Conservation (phyloP, 805 yeast genomes). For the Cyberlindnera mycetangii region DNA sequence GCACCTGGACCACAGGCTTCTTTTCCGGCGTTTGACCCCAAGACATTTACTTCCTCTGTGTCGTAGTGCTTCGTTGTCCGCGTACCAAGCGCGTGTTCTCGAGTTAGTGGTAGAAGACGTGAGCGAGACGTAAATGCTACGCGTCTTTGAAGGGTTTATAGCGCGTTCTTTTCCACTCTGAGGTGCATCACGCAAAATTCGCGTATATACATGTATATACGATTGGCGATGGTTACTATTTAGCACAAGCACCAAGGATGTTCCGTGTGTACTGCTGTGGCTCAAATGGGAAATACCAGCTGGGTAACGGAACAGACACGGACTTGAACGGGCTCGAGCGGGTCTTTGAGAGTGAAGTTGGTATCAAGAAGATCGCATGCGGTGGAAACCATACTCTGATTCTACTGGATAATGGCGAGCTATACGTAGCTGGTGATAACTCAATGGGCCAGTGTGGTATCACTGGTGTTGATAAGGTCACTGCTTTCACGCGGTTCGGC, state of each 20-base stretch:
- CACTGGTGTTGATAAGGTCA: slow-evolving; percentile 10
- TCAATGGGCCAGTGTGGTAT: slow-evolving; percentile 52
- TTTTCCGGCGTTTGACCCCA: slow-evolving; percentile 24
- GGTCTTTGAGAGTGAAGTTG: slow-evolving; percentile 12
- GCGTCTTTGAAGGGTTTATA: background rate
- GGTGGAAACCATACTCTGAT: slow-evolving; percentile 89
- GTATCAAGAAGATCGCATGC: slow-evolving; percentile 49
- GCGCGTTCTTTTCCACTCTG: background rate
- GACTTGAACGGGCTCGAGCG: slow-evolving; percentile 40
- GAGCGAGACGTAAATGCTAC: no score
- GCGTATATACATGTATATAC: no score
- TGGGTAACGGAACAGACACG: slow-evolving; percentile 55
- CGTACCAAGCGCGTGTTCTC: no score
- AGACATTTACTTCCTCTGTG: no score
- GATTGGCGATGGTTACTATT: no score
- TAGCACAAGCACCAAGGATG: background rate
- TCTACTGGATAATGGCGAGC: slow-evolving; percentile 48
- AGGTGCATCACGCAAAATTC: background rate
- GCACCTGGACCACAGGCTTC: slow-evolving; percentile 42
- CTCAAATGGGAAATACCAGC: slow-evolving; percentile 77
- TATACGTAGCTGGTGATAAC: slow-evolving; percentile 62
- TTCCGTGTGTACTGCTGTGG: slow-evolving; percentile 58
- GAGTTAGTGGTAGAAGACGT: no score
- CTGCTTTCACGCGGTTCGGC: slow-evolving; percentile 17
- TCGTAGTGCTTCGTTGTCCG: no score